Base-by-base conservation (phyloP, 805 yeast genomes). In the Candida ipomoeae region DNA sequence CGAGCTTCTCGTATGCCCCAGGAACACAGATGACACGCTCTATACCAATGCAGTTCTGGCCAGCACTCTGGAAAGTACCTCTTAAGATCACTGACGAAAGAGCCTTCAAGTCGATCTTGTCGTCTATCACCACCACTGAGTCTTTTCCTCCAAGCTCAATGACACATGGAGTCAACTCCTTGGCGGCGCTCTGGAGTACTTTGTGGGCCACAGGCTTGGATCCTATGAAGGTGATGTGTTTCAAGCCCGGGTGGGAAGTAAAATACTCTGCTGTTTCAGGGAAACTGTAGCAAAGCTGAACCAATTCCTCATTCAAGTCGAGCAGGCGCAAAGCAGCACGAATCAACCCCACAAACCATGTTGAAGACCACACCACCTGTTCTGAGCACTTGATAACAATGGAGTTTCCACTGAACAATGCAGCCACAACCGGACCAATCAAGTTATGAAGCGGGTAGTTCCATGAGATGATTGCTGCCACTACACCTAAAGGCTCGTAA, bases 121-220 rank as follows among this genome's bases (percentile, higher is more conserved):
- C 94, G 61, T 92, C 97, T 56, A 94, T 77, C 3, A 91, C 89
- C 46, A 94, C 77, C 18, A 89, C 81, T 0, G 97, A 86, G 66
- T 94, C 99, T 62, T 94, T 94, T 18, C 99, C 99, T 35, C 99
- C 99, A 35, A 94, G 75, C 67, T 94, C 99, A 8, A 89, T 91
- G 20, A 92, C 97, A 40, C 92, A 90, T 0, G 98, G 99, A 0
- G 96, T 92, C 60, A 94, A 73, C n/a, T 87, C 78, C 52, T 81
- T 81, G 41, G 97, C 79, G 2, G 98, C 97, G 39, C 91, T 87
- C 42, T 75, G 77, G 35, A 86, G 84, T 14, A 94, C 96, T 52
- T 82, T 81, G 62, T 90, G 94, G 3, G 98, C 97, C 23, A 94
- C 96, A 1, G 92, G 91, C 55, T 87, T 82, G n/a, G 96, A 88